A percentile compares a stretch with the other conserved stretches of the same genome.
Evolutionary conservation across 2,329 filamentous ascomycete genomes (phyloP).

Genomic region (Ophiostoma tasmaniense): DNA sequence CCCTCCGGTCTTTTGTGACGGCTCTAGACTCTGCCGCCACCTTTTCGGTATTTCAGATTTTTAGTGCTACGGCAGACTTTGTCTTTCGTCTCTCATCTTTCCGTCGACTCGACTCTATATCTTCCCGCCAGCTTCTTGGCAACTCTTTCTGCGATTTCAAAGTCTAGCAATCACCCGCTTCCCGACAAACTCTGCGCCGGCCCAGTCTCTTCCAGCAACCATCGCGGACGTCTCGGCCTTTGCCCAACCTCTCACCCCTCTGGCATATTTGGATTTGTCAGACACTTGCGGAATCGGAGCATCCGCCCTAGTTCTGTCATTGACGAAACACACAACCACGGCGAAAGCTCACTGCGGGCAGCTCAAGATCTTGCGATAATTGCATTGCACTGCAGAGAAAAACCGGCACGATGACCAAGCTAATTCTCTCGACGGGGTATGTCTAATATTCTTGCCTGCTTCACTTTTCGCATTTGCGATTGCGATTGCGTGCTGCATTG

Average conservation of each 20-base stretch:
- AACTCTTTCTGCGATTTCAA: neutral
- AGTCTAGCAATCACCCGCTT: neutral
- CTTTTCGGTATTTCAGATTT: neutral
- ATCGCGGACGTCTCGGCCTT: neutral
- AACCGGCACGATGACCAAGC: conserved; percentile 14
- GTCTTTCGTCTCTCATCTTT: neutral
- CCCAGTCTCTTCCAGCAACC: neutral
- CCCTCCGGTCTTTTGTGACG: neutral
- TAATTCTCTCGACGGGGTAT: conserved; percentile 17
- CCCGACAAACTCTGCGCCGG: neutral
- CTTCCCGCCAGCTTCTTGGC: neutral
- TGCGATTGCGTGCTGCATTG: neutral
- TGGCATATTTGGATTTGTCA: conserved; percentile 1
- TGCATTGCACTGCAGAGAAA: neutral
- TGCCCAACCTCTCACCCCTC: neutral
- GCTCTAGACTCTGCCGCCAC: neutral
- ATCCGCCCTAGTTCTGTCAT: neutral
- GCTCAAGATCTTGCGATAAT: neutral
- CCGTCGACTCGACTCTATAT: neutral
- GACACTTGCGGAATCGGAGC: neutral
- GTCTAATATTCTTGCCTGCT: neutral
- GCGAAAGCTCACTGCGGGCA: neutral
- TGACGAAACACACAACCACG: neutral
- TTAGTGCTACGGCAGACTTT: neutral
- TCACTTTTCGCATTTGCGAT: neutral